Conservation (phyloP, 2,329 filamentous ascomycete genomes). For the Alternaria postmessia region DNA sequence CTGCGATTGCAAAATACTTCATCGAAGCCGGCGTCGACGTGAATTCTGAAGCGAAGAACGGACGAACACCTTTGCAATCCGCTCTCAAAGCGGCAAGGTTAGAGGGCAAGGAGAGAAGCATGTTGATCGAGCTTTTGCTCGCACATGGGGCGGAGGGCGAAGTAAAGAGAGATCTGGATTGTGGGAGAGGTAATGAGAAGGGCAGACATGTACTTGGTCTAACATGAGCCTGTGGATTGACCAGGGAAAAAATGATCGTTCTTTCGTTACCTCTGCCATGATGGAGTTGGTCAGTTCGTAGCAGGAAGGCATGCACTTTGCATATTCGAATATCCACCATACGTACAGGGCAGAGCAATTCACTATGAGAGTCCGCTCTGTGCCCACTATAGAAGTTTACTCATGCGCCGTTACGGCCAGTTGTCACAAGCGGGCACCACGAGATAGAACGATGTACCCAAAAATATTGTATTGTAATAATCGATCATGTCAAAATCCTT, state of each 20-base stretch:
- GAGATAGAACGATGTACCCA: neutral
- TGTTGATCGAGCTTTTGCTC: slow-evolving; percentile 40
- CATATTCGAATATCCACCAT: neutral
- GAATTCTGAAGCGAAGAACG: slow-evolving; percentile 33
- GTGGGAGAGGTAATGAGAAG: slow-evolving; percentile 30
- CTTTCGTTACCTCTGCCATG: neutral
- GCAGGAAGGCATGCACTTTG: neutral
- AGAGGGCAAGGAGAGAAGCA: slow-evolving; percentile 37
- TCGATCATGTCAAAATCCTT: neutral
- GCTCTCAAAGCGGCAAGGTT: slow-evolving; percentile 28
- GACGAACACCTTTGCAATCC: slow-evolving; percentile 34
- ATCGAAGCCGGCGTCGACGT: slow-evolving; percentile 44
- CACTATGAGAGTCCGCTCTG: neutral
- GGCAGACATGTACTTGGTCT: slow-evolving; percentile 32
- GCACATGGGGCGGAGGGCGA: slow-evolving; percentile 41
- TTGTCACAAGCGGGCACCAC: neutral
- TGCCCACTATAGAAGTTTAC: neutral
- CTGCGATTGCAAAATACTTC: slow-evolving; percentile 37
- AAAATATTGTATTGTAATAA: neutral
- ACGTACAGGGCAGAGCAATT: neutral
- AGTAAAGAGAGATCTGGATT: slow-evolving; percentile 21
- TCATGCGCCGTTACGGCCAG: neutral
- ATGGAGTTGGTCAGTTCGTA: neutral
- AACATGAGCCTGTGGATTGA: slow-evolving; percentile 6
- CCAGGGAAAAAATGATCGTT: neutral